Evolutionary conservation across 306 rosid genomes (phyloP), one percentile per base, ranked within the genome.

Genomic region (Myrica gale): DNA sequence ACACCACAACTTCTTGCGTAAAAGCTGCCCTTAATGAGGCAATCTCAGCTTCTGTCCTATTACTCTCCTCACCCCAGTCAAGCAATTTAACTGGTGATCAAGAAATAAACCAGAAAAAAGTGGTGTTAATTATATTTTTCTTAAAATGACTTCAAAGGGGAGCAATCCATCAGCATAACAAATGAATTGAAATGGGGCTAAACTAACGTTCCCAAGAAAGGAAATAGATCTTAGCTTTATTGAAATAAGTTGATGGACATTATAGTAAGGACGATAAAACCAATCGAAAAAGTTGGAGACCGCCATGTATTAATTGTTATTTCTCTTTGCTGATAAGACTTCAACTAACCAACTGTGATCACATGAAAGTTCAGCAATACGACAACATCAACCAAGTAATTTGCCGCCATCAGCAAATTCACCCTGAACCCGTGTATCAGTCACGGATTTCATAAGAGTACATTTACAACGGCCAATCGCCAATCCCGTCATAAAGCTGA

Each of bases 31-130:
- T 89, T 71, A 95, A 83, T 54, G 97, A 84, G 84, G 91, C 81
- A 79, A 95, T 84, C 84, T 95, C 98, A 78, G 97, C 89, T 46
- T 95, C 98, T 6, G 97, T 86, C 85, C 97, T 88, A 80, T 90
- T 96, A 63, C 98, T 97, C 86, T 95, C 98, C 88, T 95, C 98
- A 42, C 97, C 98, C 98, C 97, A 95, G 50, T 95, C 98, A 43
- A 95, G 93, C 89, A 92, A 74, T 87, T 95, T 95, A 62, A 95
- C 98, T 95, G 82, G 79, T 17, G 61, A 83, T 80, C 32, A 68
- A 83, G 73, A 32, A 73, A 82, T 71, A 12, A 74, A 54, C 47
- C 66, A 73, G 76, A 68, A 66, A 76, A n/a, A 80, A 56, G 37
- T 6, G 4, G 6, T 57, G 23, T 87, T 68, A 84, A 74, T 6